Evolutionary conservation across 140 eudicot genomes (phyloP).

Genomic region (Erigeron philadelphicus): DNA sequence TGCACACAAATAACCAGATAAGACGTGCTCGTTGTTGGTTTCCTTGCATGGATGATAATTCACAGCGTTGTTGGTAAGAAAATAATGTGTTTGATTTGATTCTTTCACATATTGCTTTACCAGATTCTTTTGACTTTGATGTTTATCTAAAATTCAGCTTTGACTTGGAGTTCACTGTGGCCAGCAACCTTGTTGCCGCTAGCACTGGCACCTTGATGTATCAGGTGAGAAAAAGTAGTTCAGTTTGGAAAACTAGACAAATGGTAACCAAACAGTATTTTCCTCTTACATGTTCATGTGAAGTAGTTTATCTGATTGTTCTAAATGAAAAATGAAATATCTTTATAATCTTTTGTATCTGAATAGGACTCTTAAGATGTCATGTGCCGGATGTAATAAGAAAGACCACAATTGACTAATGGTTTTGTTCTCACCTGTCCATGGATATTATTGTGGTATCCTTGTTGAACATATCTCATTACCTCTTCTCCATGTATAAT

Average conservation of each 20-base stretch:
- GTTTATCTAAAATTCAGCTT: conserved; percentile 43
- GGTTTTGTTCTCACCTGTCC: background rate
- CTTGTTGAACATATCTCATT: background rate
- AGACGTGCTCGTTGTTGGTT: conserved; percentile 99
- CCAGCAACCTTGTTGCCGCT: conserved; percentile 71
- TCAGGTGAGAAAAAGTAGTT: conserved; percentile 58
- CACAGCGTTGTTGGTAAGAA: conserved; percentile 76
- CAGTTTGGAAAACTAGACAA: conserved; percentile 14
- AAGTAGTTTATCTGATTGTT: conserved; percentile 12
- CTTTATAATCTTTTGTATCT: conserved; percentile 7
- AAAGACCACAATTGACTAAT: background rate
- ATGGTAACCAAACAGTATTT: background rate
- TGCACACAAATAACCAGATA: conserved; percentile 83
- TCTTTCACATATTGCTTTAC: conserved; percentile 1
- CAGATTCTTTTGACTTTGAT: conserved; percentile 13
- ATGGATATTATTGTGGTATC: background rate
- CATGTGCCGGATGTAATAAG: conserved; percentile 7
- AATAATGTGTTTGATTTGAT: conserved; percentile 14
- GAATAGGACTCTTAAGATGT: background rate
- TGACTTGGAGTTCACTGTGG: conserved; percentile 92
- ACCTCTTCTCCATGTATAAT: background rate
- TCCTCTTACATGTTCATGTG: conserved; percentile 13
- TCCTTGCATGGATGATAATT: conserved; percentile 89
- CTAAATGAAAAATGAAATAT: conserved; percentile 3
- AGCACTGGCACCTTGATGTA: conserved; percentile 88